phyloP scores from a whole-genome alignment of 1,284 basidiomycete genomes.

The Apiotrichum laibachii region DNA sequence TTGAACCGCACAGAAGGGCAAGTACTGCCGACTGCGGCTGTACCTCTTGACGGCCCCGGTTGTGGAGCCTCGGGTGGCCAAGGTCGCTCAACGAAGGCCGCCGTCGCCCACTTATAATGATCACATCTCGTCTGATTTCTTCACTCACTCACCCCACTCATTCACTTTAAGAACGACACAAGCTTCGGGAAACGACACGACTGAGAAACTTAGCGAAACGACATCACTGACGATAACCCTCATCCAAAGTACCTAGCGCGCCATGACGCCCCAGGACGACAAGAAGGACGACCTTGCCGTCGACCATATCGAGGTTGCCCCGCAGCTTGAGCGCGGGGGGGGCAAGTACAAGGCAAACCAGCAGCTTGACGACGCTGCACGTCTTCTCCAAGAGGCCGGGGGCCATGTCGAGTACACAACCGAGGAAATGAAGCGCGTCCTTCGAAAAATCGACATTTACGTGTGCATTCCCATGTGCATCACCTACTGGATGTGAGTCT shows the following conservation, averaged over 20 bases:
- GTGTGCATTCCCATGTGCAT: slow-evolving; percentile 22
- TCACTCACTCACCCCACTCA: no score
- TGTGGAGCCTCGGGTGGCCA: no score
- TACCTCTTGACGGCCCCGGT: no score
- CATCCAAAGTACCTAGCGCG: neutral
- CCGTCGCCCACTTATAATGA: no score
- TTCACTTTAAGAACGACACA: no score
- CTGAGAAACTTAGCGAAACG: no score
- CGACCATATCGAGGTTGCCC: slow-evolving; percentile 12
- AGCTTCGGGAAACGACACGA: no score
- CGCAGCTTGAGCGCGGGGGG: neutral
- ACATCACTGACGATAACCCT: neutral
- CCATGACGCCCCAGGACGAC: slow-evolving; percentile 3
- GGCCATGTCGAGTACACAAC: slow-evolving; percentile 13
- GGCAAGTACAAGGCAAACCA: slow-evolving; percentile 15
- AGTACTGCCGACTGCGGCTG: no score
- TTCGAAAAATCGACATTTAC: slow-evolving; percentile 18
- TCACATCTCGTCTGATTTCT: no score
- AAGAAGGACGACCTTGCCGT: neutral
- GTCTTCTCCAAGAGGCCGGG: slow-evolving; percentile 16
- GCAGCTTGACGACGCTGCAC: slow-evolving; percentile 16
- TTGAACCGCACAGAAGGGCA: no score
- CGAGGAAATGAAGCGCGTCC: slow-evolving; percentile 15
- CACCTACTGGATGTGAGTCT: slow-evolving; percentile 15
- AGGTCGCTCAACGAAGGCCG: no score